Conservation (phyloP, 176 grass and related monocot species). For the Aegilops tauschii region DNA sequence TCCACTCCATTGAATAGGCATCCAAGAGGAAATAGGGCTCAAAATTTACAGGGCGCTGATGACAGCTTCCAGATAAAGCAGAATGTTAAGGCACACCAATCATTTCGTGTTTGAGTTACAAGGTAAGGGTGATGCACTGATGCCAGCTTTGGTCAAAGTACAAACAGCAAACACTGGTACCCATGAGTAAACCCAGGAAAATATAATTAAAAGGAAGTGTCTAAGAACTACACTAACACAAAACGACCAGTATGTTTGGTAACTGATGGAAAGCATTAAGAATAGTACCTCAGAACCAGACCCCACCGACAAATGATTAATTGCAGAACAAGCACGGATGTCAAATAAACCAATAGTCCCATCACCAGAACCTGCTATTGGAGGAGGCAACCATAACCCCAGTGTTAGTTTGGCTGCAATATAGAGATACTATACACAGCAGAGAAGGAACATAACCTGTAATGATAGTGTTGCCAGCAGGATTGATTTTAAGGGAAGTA, state of each 20-base stretch:
- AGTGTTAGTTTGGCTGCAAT: not conserved
- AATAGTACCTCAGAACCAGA: slow-evolving; percentile 69
- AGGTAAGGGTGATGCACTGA: not conserved
- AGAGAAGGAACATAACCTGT: slow-evolving; percentile 54
- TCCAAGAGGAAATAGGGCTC: not conserved
- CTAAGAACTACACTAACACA: not conserved
- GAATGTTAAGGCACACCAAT: slow-evolving; percentile 2
- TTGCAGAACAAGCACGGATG: slow-evolving; percentile 75
- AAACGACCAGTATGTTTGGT: not conserved
- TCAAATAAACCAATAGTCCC: slow-evolving; percentile 95
- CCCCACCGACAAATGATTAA: slow-evolving; percentile 91
- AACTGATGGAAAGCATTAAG: slow-evolving; percentile 8
- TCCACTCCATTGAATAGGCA: not conserved
- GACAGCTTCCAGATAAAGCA: slow-evolving; percentile 1
- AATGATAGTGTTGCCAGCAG: slow-evolving; percentile 78
- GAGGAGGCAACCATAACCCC: slow-evolving; percentile 20
- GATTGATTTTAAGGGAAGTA: slow-evolving; percentile 83
- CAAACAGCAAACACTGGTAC: not conserved
- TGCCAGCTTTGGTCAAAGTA: not conserved
- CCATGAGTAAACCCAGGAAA: not conserved
- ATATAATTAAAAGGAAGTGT: slow-evolving; percentile 7
- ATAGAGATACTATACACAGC: not conserved
- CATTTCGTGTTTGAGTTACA: slow-evolving; percentile 3
- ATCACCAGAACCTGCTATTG: slow-evolving; percentile 80
- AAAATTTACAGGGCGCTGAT: slow-evolving; percentile 6